Conservation (phyloP, 106 monocot species). For the Acorus calamus region DNA sequence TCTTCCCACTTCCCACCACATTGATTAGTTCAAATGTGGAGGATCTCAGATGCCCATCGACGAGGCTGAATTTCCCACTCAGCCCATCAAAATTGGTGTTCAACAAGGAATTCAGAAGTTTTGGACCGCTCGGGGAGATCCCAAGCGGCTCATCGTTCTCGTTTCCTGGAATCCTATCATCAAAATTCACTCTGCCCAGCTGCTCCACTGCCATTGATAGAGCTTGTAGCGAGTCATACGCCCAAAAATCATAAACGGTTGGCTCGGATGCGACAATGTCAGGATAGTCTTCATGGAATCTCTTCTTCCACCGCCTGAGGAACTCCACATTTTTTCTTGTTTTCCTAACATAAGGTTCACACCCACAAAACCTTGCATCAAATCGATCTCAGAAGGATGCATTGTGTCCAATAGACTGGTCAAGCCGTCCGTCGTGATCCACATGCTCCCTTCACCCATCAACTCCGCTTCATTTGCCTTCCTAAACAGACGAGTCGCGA, state of each 20-base stretch:
- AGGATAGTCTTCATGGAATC: neutral
- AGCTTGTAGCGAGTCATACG: constrained; percentile 9
- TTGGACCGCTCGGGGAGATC: neutral
- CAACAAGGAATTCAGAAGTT: neutral
- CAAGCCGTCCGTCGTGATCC: too few relatives aligned
- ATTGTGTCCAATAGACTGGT: neutral
- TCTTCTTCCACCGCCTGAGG: constrained; percentile 3
- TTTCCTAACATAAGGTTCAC: neutral
- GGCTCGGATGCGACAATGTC: neutral
- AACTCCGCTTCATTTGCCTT: too few relatives aligned
- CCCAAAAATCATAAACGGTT: constrained; percentile 3
- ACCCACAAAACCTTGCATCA: constrained; percentile 12
- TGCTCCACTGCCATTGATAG: constrained; percentile 10
- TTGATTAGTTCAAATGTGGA: constrained; percentile 4
- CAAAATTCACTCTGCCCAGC: neutral
- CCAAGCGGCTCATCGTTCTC: neutral
- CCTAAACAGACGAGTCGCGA: too few relatives aligned
- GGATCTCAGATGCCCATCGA: constrained; percentile 7
- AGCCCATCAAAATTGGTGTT: constrained; percentile 4
- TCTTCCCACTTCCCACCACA: neutral
- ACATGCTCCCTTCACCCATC: too few relatives aligned
- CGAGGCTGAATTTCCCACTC: constrained; percentile 5
- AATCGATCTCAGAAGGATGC: neutral
- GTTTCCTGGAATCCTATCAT: neutral
- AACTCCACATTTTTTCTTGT: neutral